Evolutionary conservation across 75 land plant species (phyloP).

Genomic region (Pseudotsuga menziesii): DNA sequence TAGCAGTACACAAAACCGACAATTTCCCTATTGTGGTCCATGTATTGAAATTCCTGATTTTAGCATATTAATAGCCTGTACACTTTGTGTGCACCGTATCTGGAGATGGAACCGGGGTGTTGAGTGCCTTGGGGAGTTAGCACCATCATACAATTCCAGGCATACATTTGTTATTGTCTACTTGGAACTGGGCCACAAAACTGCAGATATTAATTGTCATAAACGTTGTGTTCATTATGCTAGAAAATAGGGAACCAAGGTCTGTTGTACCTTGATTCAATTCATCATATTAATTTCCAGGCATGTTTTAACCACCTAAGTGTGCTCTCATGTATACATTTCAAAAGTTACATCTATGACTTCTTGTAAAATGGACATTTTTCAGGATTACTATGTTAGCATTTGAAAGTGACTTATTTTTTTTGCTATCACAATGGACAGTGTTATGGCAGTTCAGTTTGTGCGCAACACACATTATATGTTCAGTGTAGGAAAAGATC

Average conservation of each 20-base stretch:
- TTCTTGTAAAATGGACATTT: not conserved
- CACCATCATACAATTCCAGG: not conserved
- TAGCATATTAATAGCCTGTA: not conserved
- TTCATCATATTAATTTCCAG: not conserved
- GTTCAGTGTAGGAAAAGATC: conserved; percentile 95
- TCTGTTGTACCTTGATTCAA: not conserved
- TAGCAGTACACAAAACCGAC: not conserved
- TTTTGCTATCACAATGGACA: conserved; percentile 23
- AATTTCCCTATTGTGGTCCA: not conserved
- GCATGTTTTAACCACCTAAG: not conserved
- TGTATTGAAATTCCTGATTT: not conserved
- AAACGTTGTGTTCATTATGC: not conserved
- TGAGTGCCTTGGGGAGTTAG: not conserved
- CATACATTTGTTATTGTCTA: not conserved
- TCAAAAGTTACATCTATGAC: not conserved
- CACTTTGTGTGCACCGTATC: not conserved
- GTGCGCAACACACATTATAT: conserved; percentile 95
- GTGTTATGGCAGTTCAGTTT: conserved; percentile 95
- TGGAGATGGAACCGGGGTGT: not conserved
- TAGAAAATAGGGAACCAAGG: not conserved
- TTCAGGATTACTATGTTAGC: not conserved
- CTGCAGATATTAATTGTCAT: not conserved
- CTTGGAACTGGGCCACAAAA: not conserved
- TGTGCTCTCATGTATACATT: not conserved
- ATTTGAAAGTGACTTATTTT: not conserved